A percentile compares a stretch with the other conserved stretches of the same genome.
These are phyloP conservation scores for Thymus mandschuricus DNA, from an alignment of 257 asterid genomes.

Conservation along the genomic window DNA sequence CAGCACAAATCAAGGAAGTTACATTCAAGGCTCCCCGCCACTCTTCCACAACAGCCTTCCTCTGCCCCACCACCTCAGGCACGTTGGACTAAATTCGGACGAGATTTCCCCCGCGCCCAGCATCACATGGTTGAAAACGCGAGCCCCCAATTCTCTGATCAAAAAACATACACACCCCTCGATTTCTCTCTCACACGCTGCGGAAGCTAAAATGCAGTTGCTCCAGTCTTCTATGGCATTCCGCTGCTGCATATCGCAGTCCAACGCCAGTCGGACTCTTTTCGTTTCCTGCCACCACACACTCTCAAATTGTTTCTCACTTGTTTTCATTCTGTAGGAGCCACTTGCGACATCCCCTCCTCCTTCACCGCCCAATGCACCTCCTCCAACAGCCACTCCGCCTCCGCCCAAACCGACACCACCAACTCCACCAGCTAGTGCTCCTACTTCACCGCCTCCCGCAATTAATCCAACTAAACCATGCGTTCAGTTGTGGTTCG, in stretches of 20 bases:
- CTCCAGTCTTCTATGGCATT: slow-evolving; percentile 60
- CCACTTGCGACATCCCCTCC: slow-evolving; percentile 33
- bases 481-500: too few species aligned
- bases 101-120: slow-evolving; percentile 22
- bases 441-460: slow-evolving; percentile 35
- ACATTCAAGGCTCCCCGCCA: background rate
- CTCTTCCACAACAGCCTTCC: slow-evolving; percentile 1
- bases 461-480: slow-evolving; percentile 1
- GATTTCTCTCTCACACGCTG: background rate
- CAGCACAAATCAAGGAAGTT: slow-evolving; percentile 28
- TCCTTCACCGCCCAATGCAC: slow-evolving; percentile 29
- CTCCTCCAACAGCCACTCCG: slow-evolving; percentile 41
- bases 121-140: slow-evolving; percentile 22
- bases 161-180: slow-evolving; percentile 26
- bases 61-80: slow-evolving; percentile 6
- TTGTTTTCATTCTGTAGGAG: slow-evolving; percentile 29
- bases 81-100: slow-evolving; percentile 21
- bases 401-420: background rate
- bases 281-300: too few species aligned
- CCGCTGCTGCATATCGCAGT: slow-evolving; percentile 43
- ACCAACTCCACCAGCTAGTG: slow-evolving; percentile 43
- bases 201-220: slow-evolving; percentile 54
- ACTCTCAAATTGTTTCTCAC: too few species aligned
- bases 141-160: slow-evolving; percentile 44
- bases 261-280: slow-evolving; percentile 46